Evolutionary conservation across 768 basidiomycete genomes (phyloP).

Genomic region (Sarcodon sp.): DNA sequence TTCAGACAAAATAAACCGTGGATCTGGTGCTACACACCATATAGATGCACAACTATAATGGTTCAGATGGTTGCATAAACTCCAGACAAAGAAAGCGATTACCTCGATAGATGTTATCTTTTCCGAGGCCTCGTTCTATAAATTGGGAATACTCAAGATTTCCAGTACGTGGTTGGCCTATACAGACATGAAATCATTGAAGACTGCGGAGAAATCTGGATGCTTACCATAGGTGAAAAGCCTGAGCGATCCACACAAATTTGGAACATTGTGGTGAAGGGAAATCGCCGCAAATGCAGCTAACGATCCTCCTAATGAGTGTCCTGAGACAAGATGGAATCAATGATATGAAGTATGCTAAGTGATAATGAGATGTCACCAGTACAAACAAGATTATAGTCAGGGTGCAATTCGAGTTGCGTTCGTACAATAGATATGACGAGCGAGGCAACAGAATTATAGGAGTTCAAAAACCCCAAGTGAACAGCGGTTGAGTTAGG

Average conservation of each 20-base stretch:
- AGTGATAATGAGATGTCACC: conserved; percentile 3
- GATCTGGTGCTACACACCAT: conserved; percentile 16
- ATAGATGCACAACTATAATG: conserved; percentile 27
- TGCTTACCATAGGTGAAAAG: conserved; percentile 35
- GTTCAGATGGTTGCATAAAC: background rate
- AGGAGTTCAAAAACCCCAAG: conserved; percentile 12
- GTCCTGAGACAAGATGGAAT: conserved; percentile 3
- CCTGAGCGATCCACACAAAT: background rate
- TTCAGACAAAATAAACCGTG: background rate
- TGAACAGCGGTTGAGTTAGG: conserved; percentile 12
- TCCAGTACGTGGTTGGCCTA: conserved; percentile 39
- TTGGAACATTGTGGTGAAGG: conserved; percentile 8
- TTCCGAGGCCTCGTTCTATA: conserved; percentile 24
- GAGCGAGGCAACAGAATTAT: conserved; percentile 9
- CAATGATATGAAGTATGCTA: background rate
- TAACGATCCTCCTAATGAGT: conserved; percentile 13
- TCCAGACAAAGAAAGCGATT: background rate
- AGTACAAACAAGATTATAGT: conserved; percentile 7
- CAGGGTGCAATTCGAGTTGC: conserved; percentile 5
- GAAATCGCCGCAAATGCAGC: conserved; percentile 11
- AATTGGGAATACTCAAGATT: conserved; percentile 25
- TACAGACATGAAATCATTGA: background rate
- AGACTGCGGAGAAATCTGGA: background rate
- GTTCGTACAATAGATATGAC: conserved; percentile 6
- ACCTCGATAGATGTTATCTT: conserved; percentile 29